Evolutionary conservation across 768 basidiomycete species (phyloP), one percentile per base, ranked within the genome.

Genomic region (Mycena maculata): DNA sequence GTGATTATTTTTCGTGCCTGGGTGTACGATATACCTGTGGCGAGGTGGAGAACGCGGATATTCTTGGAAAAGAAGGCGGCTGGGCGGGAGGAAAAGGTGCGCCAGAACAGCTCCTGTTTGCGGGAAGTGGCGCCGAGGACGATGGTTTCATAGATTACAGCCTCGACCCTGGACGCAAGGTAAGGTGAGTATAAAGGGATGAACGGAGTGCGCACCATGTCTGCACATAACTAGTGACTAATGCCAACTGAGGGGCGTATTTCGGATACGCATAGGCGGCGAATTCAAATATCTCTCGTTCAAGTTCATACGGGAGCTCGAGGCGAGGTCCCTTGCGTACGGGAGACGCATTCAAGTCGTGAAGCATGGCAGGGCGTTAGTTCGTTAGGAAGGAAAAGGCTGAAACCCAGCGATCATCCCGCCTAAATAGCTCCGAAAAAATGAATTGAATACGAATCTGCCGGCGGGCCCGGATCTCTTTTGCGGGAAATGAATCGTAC

Each of bases 241-340:
- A 60, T 6, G 75, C 72, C 5, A 80, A 69, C 55, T 70, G 75
- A 23, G 72, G 57, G 15, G 77, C 79, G 18, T 50, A 59, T 16
- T 69, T 71, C 4, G 74, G 76, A 69, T 69, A 73, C 6, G 71
- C 69, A 39, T 68, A 50, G 4, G 78, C 77, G 0, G 78, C 63
- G 13, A 78, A 63, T 63, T 80, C 78, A n/a, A 80, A 76, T 31
- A 81, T 80, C 6, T 78, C 73, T 31, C 74, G 72, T 66, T 79
- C 75, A 33, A 81, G 65, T 23, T 81, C 80, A 44, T 75, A 74
- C 0, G 80, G 80, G 10, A 81, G 76, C 38, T 58, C 60, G 4
- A 25, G 23, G 48, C 30, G 31, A 31, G 15, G n/a, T 30, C 39
- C 42, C 15, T 41, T 59, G 12, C 20, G 49, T 23, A 30, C 9